Conservation (phyloP, 306 rosid species). For the Astragalus membranaceus region DNA sequence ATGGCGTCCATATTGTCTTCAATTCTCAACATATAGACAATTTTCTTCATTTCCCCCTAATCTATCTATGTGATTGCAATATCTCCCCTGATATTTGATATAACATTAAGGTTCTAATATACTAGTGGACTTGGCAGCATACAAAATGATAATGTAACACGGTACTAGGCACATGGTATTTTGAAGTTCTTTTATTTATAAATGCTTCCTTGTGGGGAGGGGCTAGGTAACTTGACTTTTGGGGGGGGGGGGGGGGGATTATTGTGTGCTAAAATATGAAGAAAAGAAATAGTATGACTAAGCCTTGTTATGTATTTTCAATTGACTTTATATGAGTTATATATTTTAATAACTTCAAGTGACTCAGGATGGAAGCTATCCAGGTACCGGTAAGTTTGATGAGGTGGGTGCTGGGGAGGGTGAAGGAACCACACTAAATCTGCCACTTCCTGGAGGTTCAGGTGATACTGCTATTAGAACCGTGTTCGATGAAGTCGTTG, state of each 20-base stretch:
- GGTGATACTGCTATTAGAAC: constrained; percentile 74
- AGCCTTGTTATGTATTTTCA: too few species aligned
- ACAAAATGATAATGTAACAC: too few species aligned
- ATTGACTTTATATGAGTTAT: too few species aligned
- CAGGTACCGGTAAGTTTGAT: constrained; percentile 86
- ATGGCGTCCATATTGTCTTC: not conserved
- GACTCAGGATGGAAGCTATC: constrained; percentile 85
- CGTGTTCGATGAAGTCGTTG: constrained; percentile 81
- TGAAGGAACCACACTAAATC: constrained; percentile 83
- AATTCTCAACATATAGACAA: not conserved
- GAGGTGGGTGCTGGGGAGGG: constrained; percentile 80
- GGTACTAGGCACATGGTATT: too few species aligned
- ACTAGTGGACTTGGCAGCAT: not conserved
- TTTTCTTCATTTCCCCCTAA: not conserved
- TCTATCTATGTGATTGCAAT: not conserved
- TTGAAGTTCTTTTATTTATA: too few species aligned
- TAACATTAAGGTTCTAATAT: not conserved
- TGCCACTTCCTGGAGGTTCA: constrained; percentile 95
- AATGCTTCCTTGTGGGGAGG: too few species aligned
- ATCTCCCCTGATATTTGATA: not conserved
- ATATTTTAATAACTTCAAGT: not conserved
- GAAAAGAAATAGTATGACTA: too few species aligned
- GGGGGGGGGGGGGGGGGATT: too few species aligned
- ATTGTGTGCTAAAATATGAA: too few species aligned
- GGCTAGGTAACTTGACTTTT: too few species aligned